Conservation (phyloP, 1,284 basidiomycete genomes). For the Ganoderma sinense region DNA sequence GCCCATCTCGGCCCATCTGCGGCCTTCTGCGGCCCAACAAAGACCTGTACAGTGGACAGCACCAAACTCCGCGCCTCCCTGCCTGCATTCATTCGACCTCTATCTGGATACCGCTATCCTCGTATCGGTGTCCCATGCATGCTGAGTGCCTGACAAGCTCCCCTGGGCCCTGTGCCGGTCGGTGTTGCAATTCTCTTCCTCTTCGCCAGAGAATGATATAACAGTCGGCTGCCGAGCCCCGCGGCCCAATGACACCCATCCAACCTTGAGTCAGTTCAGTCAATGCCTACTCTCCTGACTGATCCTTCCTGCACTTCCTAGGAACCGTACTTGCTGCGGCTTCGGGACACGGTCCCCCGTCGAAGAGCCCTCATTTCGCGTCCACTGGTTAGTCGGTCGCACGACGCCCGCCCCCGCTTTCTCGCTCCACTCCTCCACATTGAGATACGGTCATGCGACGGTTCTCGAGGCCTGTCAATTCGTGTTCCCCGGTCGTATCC, state of each 20-base stretch:
- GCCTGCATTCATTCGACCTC: not conserved
- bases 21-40: constrained; percentile 25
- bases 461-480: constrained; percentile 2
- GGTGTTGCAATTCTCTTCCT: not conserved
- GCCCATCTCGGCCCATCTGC: constrained; percentile 31
- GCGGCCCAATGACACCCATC: not conserved
- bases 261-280: constrained; percentile 4
- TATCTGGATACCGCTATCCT: not conserved
- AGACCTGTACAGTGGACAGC: not conserved
- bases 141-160: not conserved
- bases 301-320: constrained; percentile 1
- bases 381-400: not conserved
- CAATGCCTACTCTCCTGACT: constrained; percentile 3
- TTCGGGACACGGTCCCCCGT: constrained; percentile 20
- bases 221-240: not conserved
- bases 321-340: not conserved
- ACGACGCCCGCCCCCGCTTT: constrained; percentile 9
- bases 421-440: constrained; percentile 1
- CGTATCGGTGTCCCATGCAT: not conserved
- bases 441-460: constrained; percentile 4
- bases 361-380: constrained; percentile 12
- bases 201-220: not conserved
- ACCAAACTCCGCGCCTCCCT: not conserved
- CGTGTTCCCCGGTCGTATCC: not conserved
- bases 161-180: constrained; percentile 13